A percentile compares a stretch with the other conserved stretches of the same genome.
phyloP scores from a whole-genome alignment of 495 filamentous ascomycete species.

The Penicillium desertorum region DNA sequence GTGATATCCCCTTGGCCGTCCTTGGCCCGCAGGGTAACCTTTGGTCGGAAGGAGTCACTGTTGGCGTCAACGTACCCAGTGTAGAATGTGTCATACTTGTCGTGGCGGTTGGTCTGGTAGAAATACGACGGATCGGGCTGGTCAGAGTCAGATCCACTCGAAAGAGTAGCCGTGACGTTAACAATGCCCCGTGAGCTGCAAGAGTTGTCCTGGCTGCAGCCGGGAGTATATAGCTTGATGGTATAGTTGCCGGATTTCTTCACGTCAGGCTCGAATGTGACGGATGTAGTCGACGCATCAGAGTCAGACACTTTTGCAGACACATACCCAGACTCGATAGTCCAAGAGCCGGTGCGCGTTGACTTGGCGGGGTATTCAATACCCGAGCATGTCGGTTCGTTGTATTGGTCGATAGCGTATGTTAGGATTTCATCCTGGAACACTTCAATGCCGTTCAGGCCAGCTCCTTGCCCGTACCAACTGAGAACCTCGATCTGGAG shows the following conservation, averaged over 20 bases:
- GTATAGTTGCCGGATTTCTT: conserved; percentile 86
- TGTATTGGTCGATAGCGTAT: conserved; percentile 83
- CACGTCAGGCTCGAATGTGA: conserved; percentile 81
- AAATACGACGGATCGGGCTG: conserved; percentile 50
- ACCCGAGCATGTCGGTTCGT: conserved; percentile 79
- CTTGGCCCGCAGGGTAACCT: conserved; percentile 72
- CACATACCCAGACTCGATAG: conserved; percentile 69
- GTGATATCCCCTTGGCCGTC: conserved; percentile 66
- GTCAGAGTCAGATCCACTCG: conserved; percentile 43
- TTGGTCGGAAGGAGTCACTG: conserved; percentile 72
- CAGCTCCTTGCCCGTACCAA: conserved; percentile 85
- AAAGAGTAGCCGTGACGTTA: conserved; percentile 72
- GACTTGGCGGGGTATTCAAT: conserved; percentile 63
- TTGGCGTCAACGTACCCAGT: conserved; percentile 77
- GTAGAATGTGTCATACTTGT: conserved; percentile 93
- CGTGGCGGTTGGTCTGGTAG: conserved; percentile 87
- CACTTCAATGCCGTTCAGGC: conserved; percentile 85
- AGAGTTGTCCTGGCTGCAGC: conserved; percentile 75
- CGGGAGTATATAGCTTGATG: conserved; percentile 86
- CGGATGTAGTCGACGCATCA: conserved; percentile 53
- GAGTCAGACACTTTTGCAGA: conserved; percentile 61
- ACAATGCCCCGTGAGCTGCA: conserved; percentile 75
- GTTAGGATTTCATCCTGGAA: conserved; percentile 81
- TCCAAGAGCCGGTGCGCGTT: conserved; percentile 73
- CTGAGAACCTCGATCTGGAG: conserved; percentile 81